Evolutionary conservation across 2,329 filamentous ascomycete genomes (phyloP).

Genomic region (Aureobasidium leucospermi): DNA sequence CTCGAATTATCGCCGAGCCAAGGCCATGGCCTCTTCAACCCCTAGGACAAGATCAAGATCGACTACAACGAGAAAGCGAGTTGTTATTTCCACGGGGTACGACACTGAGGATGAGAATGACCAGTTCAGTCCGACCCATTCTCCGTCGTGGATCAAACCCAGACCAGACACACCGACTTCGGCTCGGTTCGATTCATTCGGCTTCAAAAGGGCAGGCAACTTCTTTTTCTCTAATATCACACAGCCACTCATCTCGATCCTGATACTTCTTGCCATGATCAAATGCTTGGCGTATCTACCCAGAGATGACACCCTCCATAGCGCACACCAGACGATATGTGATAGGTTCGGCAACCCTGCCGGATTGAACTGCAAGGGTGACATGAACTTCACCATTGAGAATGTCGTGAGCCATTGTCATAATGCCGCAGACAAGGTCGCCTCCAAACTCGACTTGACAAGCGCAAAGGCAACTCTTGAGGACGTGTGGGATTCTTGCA

Average conservation of each 20-base stretch:
- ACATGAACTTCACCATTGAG: background rate
- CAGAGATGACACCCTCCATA: background rate
- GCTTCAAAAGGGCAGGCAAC: too few relatives aligned
- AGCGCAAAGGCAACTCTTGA: background rate
- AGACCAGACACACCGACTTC: background rate
- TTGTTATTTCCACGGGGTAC: background rate
- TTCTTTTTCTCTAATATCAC: too few relatives aligned
- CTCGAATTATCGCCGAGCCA: background rate
- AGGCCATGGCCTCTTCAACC: background rate
- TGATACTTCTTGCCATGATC: background rate
- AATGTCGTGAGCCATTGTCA: background rate
- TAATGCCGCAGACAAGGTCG: background rate
- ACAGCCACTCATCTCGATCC: too few relatives aligned
- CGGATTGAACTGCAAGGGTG: background rate
- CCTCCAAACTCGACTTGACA: background rate
- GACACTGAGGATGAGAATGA: background rate
- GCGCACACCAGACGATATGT: background rate
- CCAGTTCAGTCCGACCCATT: background rate
- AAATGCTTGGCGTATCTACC: background rate
- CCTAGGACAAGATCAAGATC: background rate
- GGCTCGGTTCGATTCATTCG: background rate
- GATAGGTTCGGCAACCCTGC: background rate
- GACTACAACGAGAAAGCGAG: background rate
- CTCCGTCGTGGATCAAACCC: background rate
- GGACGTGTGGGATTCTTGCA: background rate